A percentile compares a stretch with the other conserved stretches of the same genome.
Evolutionary conservation across 768 basidiomycete genomes (phyloP).

Genomic region (Pisolithus tinctorius): DNA sequence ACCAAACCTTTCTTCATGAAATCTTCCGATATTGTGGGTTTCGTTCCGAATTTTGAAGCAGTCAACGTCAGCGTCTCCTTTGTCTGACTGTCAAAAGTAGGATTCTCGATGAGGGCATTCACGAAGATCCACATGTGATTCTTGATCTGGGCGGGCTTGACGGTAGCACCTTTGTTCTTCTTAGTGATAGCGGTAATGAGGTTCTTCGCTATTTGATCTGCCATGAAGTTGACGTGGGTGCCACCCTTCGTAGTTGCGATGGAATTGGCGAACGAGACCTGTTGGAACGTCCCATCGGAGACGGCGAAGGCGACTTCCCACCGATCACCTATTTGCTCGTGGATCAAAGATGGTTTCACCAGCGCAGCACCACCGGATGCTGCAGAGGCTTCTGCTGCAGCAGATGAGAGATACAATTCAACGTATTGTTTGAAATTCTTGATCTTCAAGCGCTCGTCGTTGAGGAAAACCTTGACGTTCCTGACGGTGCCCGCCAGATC

Average conservation of each 20-base stretch:
- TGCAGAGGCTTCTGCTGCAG: slow-evolving; percentile 60
- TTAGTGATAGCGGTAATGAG: slow-evolving; percentile 79
- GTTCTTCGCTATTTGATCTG: slow-evolving; percentile 86
- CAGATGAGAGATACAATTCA: slow-evolving; percentile 83
- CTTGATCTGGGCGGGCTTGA: slow-evolving; percentile 91
- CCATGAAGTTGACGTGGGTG: slow-evolving; percentile 78
- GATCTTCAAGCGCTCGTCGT: slow-evolving; percentile 86
- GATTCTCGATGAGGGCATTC: slow-evolving; percentile 93
- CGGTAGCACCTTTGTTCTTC: slow-evolving; percentile 96
- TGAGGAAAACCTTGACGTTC: slow-evolving; percentile 89
- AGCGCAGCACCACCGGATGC: slow-evolving; percentile 74
- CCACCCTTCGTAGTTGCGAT: slow-evolving; percentile 97
- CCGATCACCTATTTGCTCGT: slow-evolving; percentile 71
- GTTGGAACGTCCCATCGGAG: slow-evolving; percentile 87
- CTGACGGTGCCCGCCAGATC: slow-evolving; percentile 95
- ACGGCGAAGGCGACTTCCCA: slow-evolving; percentile 97
- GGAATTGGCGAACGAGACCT: slow-evolving; percentile 96
- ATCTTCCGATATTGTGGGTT: slow-evolving; percentile 77
- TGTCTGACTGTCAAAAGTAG: slow-evolving; percentile 98
- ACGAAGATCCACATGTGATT: slow-evolving; percentile 99
- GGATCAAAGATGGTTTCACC: slow-evolving; percentile 69
- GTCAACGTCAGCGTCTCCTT: slow-evolving; percentile 92
- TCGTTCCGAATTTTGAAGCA: slow-evolving; percentile 85
- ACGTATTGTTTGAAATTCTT: slow-evolving; percentile 97
- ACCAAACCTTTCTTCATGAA: slow-evolving; percentile 90